Conservation (phyloP, 768 basidiomycete genomes). For the Leccinum incarnatum region DNA sequence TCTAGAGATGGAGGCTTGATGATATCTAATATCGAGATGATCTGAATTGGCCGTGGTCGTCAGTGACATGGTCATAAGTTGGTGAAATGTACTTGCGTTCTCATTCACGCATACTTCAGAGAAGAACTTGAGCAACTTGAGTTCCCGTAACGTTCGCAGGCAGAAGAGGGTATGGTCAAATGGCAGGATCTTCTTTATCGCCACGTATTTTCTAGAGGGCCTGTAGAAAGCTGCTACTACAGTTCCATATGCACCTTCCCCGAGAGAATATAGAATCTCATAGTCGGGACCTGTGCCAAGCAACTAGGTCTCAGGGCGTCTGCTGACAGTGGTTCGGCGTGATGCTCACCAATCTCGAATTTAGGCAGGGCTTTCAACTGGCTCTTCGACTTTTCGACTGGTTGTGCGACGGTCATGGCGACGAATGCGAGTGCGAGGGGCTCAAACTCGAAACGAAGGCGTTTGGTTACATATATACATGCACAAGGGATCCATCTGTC, state of each 20-base stretch:
- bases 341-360: slow-evolving; percentile 61
- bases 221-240: slow-evolving; percentile 87
- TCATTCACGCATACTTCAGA: slow-evolving; percentile 78
- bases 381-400: slow-evolving; percentile 37
- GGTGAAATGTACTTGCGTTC: slow-evolving; percentile 48
- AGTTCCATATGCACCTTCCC: slow-evolving; percentile 88
- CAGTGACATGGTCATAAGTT: background rate
- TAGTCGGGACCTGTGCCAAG: slow-evolving; percentile 60
- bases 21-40: slow-evolving; percentile 91
- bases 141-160: slow-evolving; percentile 83
- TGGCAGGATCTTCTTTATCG: slow-evolving; percentile 93
- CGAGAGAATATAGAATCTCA: slow-evolving; percentile 68
- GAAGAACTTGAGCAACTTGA: slow-evolving; percentile 87
- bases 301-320: slow-evolving; percentile 3
- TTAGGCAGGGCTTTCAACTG: slow-evolving; percentile 62
- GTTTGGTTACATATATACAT: slow-evolving; percentile 3
- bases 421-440: background rate
- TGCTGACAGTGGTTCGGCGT: background rate
- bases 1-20: slow-evolving; percentile 74
- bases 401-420: slow-evolving; percentile 7
- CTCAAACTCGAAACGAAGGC: background rate
- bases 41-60: slow-evolving; percentile 42
- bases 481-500: background rate
- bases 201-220: slow-evolving; percentile 79
- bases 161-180: slow-evolving; percentile 95